Evolutionary conservation across 495 filamentous ascomycete genomes (phyloP).

Genomic region (Neurospora sp.): DNA sequence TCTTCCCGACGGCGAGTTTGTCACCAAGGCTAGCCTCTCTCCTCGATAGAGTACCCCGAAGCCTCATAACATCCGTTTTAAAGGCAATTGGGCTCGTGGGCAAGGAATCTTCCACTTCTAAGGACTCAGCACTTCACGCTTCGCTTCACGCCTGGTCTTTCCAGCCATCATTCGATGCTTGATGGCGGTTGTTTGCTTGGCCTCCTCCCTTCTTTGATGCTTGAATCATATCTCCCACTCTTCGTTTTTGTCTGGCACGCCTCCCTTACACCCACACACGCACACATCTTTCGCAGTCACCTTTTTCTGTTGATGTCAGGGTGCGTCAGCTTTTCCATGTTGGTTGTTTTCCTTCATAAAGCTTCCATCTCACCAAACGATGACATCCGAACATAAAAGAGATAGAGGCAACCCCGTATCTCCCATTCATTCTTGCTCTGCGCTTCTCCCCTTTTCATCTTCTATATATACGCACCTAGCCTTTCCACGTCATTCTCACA

Average conservation of each 20-base stretch:
- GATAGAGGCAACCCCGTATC: not conserved
- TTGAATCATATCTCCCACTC: not conserved
- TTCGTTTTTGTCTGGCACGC: not conserved
- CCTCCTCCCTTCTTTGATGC: not conserved
- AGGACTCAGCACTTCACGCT: not conserved
- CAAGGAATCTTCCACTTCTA: not conserved
- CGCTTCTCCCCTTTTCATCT: not conserved
- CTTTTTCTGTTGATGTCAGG: not conserved
- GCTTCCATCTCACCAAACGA: not conserved
- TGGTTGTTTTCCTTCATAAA: not conserved
- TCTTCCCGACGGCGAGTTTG: no score
- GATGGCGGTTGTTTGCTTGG: not conserved
- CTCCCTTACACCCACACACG: not conserved
- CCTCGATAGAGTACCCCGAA: no score
- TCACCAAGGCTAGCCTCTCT: no score
- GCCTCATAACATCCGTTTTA: no score
- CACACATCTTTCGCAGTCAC: not conserved
- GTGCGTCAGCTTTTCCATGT: not conserved
- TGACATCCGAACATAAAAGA: not conserved
- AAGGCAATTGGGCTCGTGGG: no score
- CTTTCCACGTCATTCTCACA: no score
- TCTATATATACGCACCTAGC: not conserved
- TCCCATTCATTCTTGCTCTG: not conserved
- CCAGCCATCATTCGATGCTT: not conserved
- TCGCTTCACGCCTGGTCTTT: not conserved